Evolutionary conservation across 352 stramenopile species (phyloP).

Genomic region (Phytopythium litorale): DNA sequence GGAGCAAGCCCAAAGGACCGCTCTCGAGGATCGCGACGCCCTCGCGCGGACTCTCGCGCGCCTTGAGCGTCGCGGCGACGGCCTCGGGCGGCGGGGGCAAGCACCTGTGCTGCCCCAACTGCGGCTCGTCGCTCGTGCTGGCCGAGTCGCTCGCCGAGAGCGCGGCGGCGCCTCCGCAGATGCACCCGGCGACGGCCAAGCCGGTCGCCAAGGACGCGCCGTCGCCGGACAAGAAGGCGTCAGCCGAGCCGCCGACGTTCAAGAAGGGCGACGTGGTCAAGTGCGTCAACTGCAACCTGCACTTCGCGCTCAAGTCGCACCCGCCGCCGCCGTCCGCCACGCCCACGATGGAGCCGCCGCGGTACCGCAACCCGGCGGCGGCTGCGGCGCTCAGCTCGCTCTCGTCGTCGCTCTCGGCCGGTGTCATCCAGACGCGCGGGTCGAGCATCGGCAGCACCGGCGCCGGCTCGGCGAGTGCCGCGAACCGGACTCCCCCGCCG

Average conservation of each 20-base stretch:
- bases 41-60: background rate
- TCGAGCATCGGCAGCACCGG: conserved; percentile 24
- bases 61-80: background rate
- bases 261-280: conserved; percentile 81
- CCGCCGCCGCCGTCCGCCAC: conserved; percentile 8
- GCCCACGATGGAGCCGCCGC: conserved; percentile 12
- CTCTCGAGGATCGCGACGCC: background rate
- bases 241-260: conserved; percentile 23
- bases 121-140: conserved; percentile 47
- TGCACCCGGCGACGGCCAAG: conserved; percentile 10
- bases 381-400: conserved; percentile 64
- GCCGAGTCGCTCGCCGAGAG: conserved; percentile 26
- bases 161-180: conserved; percentile 4
- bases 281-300: conserved; percentile 60
- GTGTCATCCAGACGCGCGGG: conserved; percentile 40
- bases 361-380: conserved; percentile 59
- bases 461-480: conserved; percentile 9
- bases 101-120: conserved; percentile 61
- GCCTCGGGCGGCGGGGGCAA: background rate
- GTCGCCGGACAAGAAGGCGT: conserved; percentile 7
- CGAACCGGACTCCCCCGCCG: background rate
- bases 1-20: background rate
- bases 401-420: conserved; percentile 45
- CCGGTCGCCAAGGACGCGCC: background rate
- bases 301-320: conserved; percentile 68